Base-by-base conservation (phyloP, 441 rosid species). In the Hura crepitans region DNA sequence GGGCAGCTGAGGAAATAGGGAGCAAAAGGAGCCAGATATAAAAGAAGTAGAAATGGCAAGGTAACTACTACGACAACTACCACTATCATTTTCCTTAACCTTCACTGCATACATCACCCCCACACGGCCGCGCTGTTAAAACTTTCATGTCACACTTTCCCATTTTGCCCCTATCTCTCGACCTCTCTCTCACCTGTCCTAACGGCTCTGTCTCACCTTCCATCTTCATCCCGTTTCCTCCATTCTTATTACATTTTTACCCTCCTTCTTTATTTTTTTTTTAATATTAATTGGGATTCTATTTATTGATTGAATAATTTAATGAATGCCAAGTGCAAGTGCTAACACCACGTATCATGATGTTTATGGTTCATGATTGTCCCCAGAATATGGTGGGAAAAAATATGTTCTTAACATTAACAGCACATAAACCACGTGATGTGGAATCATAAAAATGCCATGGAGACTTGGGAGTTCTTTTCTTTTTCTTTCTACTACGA, bases 31-130 rank as follows among this genome's bases (percentile, higher is more conserved):
- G 8, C 72, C 63, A 43, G 35, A 25, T 61, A 42, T 62, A 71
- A 57, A 23, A 59, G 50, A 18, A 60, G 71, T 23, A 59, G 58
- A 43, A 13, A 12, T 18, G 25, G 30, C 2, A 37, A 25, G 74
- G 62, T 76, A 85, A 85, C 87, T 56, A 81, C 83, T 72, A 66
- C 55, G 86, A 82, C 88, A 83, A 76, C 87, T 57, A 81, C 91
- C 81, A 73, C 80, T 79, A 75, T 86, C 82, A 78, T 80, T 86
- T 87, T 87, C 87, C 94, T 82, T 89, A 9, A 80, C 73, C 84
- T 84, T 85, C 93, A 88, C 94, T 83, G 54, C 74, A 66, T 73
- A 18, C 56, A 51, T 72, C 81, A 66, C 67, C 73, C 73, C 59
- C 33, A 18, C 50, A 59, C 73, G 59, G 71, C 64, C 39, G 68